A percentile compares a stretch with the other conserved stretches of the same genome.
Evolutionary conservation across 441 rosid species (phyloP).

Genomic region (Monsonia emarginata): DNA sequence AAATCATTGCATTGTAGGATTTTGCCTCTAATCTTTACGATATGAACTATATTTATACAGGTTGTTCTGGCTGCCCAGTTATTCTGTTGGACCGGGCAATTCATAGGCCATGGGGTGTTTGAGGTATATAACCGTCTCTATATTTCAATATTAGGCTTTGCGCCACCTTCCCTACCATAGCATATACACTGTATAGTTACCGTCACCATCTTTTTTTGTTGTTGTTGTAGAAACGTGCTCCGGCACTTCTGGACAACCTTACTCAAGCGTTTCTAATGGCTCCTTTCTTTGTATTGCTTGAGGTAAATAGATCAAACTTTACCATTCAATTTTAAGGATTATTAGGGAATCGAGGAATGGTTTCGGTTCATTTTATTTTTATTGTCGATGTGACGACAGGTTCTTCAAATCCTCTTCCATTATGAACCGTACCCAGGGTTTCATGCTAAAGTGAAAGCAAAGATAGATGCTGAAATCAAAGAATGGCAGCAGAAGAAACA

Average conservation of each 20-base stretch:
- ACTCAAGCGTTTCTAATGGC: slow-evolving; percentile 55
- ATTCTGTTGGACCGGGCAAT: slow-evolving; percentile 55
- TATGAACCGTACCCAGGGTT: slow-evolving; percentile 64
- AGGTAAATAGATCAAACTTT: slow-evolving; percentile 27
- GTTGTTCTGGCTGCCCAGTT: slow-evolving; percentile 44
- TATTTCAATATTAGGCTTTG: no score
- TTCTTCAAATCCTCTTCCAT: slow-evolving; percentile 36
- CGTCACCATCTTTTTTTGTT: not conserved
- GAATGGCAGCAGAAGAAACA: slow-evolving; percentile 44
- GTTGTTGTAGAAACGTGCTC: slow-evolving; percentile 42
- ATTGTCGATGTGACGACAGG: slow-evolving; percentile 26
- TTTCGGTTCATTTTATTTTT: slow-evolving; percentile 30
- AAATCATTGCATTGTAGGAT: not conserved
- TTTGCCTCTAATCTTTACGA: not conserved
- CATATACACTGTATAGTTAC: not conserved
- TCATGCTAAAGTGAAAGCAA: slow-evolving; percentile 41
- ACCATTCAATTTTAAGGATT: not conserved
- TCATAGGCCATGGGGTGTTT: slow-evolving; percentile 53
- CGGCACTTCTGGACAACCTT: slow-evolving; percentile 53
- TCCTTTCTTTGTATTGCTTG: slow-evolving; percentile 55
- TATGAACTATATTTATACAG: slow-evolving; percentile 19
- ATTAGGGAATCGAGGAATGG: not conserved
- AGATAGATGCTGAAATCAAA: slow-evolving; percentile 48
- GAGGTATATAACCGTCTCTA: slow-evolving; percentile 33
- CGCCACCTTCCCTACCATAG: not conserved